Base-by-base conservation (phyloP, 1,284 basidiomycete genomes). In the Fistulinella cinereoalba region DNA sequence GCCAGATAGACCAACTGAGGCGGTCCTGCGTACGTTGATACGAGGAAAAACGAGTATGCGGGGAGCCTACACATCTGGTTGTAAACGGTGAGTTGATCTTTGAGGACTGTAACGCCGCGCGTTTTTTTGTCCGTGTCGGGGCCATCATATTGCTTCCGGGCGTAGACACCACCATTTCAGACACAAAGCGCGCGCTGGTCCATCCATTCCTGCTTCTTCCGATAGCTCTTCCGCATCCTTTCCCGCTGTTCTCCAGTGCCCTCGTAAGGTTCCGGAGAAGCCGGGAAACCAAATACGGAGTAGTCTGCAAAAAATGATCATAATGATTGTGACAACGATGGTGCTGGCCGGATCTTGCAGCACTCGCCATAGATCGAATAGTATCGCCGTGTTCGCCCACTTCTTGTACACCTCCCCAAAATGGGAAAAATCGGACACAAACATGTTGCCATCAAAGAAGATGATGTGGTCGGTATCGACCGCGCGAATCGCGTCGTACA, bases 1-100 rank as follows among this genome's bases (percentile, higher is more conserved):
- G 65, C 88, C 89, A 91, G 63, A 92, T 91, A 0, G 84, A 83
- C 88, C 88, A 91, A 56, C 79, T 83, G 47, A 85, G 61, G 29
- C 71, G 75, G 56, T 85, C 84, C 81, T 85, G 53, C 13, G 11
- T 18, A 28, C 27, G n/a, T 23, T 8, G n/a, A 3, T 34, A 32
- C 15, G 18, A 2, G 18, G 33, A 23, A 15, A 22, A 28, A 19
- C 8, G 3, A 27, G 10, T 11, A 6, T 9, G 15, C 6, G 7
- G 18, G 12, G n/a, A 18, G 15, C 41, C 44, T 29, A 15, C 19
- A 77, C 81, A 66, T 81, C 67, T n/a, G n/a, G 55, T 81, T 77
- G 64, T 91, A 90, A 34, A 89, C 79, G 16, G 71, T 70, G n/a
- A 92, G 70, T 65, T 92, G 88, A 57, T 86, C 83, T 47, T 79